Evolutionary conservation across 2,329 filamentous ascomycete species (phyloP).

Genomic region (Ophiostoma triangulosporum): DNA sequence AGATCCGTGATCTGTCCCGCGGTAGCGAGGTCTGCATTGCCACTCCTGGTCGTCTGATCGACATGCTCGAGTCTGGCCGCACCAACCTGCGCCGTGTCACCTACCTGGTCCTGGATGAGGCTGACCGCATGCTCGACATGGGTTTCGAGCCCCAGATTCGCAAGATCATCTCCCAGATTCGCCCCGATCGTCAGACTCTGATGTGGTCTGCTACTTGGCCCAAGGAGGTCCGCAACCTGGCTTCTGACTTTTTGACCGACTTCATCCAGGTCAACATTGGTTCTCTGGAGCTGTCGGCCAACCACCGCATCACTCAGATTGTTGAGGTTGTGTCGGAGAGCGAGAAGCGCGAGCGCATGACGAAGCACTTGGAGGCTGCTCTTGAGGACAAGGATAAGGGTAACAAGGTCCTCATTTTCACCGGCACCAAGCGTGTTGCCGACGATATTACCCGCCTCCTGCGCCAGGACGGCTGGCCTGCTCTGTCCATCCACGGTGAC

Average conservation of each 20-base stretch:
- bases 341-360: constrained; percentile 96
- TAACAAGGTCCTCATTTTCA: constrained; percentile 94
- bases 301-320: constrained; percentile 95
- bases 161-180: constrained; percentile 96
- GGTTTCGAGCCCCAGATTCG: constrained; percentile 99
- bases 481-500: constrained; percentile 95
- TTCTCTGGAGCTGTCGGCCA: constrained; percentile 89
- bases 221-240: constrained; percentile 90
- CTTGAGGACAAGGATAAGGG: constrained; percentile 93
- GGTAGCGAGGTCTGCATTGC: constrained; percentile 98
- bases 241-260: constrained; percentile 79
- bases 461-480: constrained; percentile 94
- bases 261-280: constrained; percentile 99
- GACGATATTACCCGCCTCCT: constrained; percentile 97
- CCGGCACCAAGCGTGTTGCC: constrained; percentile 83
- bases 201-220: constrained; percentile 99
- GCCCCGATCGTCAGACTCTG: constrained; percentile 94
- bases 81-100: constrained; percentile 97
- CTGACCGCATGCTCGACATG: constrained; percentile 99
- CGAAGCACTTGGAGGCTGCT: constrained; percentile 92
- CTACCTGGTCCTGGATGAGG: constrained; percentile 95
- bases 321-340: constrained; percentile 93
- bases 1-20: constrained; percentile 86
- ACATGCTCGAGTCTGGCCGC: constrained; percentile 96
- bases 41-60: constrained; percentile 92